Conservation (phyloP, 345 rosid species). For the Eucalyptus coolabah region DNA sequence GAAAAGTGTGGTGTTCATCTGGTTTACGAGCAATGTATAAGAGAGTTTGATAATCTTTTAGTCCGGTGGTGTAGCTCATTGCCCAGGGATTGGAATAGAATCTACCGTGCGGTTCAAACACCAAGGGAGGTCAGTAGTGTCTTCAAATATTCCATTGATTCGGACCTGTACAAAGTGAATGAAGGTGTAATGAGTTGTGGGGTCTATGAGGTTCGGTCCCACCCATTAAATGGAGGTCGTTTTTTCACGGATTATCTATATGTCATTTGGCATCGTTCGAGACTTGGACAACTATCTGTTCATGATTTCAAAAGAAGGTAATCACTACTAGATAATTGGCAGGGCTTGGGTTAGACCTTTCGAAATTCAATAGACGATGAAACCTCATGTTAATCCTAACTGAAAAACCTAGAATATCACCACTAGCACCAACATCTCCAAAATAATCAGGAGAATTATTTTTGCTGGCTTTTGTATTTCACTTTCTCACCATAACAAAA, state of each 20-base stretch:
- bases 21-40: rapidly evolving
- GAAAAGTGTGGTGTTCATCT: neutral
- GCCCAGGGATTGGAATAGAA: neutral
- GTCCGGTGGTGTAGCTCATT: neutral
- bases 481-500: neutral
- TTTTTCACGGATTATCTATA: rapidly evolving
- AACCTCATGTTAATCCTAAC: too few relatives aligned
- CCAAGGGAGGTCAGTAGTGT: neutral
- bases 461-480: neutral
- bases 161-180: neutral
- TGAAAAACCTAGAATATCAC: too few relatives aligned
- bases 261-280: too few relatives aligned
- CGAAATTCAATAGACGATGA: rapidly evolving
- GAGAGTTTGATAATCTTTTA: too few relatives aligned
- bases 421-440: neutral
- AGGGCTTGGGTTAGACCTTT: neutral
- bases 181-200: neutral
- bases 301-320: neutral
- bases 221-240: rapidly evolving
- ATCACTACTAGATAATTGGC: neutral
- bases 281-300: too few relatives aligned
- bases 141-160: too few relatives aligned
- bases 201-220: neutral
- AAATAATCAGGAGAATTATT: neutral
- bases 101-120: rapidly evolving